Evolutionary conservation across 352 stramenopile species (phyloP), one percentile per base, ranked within the genome.

Genomic region (Lagenidium giganteum): DNA sequence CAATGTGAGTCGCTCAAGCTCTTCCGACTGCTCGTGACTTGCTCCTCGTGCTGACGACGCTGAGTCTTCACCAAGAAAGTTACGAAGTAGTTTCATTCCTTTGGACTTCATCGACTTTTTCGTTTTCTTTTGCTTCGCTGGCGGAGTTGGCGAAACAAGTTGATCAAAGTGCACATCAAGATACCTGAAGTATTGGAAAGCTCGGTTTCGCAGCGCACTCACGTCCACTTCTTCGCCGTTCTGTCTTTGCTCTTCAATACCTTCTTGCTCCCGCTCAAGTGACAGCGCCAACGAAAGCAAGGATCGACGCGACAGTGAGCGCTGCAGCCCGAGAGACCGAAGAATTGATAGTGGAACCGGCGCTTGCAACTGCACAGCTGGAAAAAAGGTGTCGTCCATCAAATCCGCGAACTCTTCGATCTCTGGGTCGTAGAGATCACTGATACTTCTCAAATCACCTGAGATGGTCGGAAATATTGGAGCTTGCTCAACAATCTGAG

Each of bases 321-420:
- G 69, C 42, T 88, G 76, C n/a, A 88, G 45, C 13, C 76, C 76
- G 16, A 88, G 57, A 7, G 72, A 77, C 25, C 76, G 64, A n/a
- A 88, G 49, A 1, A 64, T 57, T 17, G 70, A 66, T 16, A 88
- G 50, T 22, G 67, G 65, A 33, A 69, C 66, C 8, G 59, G 47
- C 32, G 75, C 68, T 55, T 86, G 76, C 13, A 88, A 47, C 24
- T 83, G 64, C 18, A 66, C 18, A 13, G 70, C 72, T 16, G 76
- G 76, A 39, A 86, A 88, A 49, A 85, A 86, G 0, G 70, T 67
- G 3, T 64, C 72, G 23, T 86, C 66, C 67, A 88, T 85, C 18
- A 88, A 73, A 18, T 69, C 65, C 17, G 54, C 50, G 47, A 88
- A 86, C 22, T 81, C 68, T 20, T 86, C 66, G 22, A 88, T 79